Evolutionary conservation across 805 yeast species (phyloP).

Genomic region (Wickerhamomyces queroliae): DNA sequence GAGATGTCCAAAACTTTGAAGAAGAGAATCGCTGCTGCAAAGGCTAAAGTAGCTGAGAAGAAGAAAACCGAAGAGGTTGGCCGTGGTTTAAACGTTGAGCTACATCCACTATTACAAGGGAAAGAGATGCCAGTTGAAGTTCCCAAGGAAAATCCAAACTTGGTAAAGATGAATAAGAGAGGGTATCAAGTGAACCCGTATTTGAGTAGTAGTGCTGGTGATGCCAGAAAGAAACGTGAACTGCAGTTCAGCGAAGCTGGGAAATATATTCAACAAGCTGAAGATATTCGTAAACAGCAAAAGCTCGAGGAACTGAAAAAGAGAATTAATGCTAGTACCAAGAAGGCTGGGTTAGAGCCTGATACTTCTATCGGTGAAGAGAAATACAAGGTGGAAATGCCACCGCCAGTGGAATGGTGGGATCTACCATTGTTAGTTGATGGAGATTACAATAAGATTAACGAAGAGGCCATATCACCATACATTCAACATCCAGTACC

Average conservation of each 20-base stretch:
- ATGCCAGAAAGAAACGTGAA: slow-evolving; percentile 27
- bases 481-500: slow-evolving; percentile 83
- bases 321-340: slow-evolving; percentile 25
- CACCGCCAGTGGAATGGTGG: slow-evolving; percentile 89
- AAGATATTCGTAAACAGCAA: slow-evolving; percentile 39
- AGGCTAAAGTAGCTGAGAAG: neutral
- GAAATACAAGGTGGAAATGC: slow-evolving; percentile 37
- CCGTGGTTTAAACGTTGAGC: slow-evolving; percentile 20
- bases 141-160: slow-evolving; percentile 23
- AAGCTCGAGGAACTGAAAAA: slow-evolving; percentile 28
- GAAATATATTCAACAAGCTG: slow-evolving; percentile 40
- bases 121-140: slow-evolving; percentile 8
- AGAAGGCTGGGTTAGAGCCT: slow-evolving; percentile 41
- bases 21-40: slow-evolving; percentile 1
- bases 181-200: slow-evolving; percentile 31
- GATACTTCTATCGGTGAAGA: slow-evolving; percentile 53
- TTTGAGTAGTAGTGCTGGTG: slow-evolving; percentile 8
- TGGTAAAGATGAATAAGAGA: slow-evolving; percentile 15
- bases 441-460: slow-evolving; percentile 30
- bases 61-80: slow-evolving; percentile 1
- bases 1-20: neutral
- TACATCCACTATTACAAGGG: slow-evolving; percentile 25
- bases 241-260: slow-evolving; percentile 57
- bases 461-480: slow-evolving; percentile 45
- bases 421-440: slow-evolving; percentile 51